These are phyloP conservation scores for Blastocystis sp. DNA, from an alignment of 352 stramenopile genomes.

Conservation along the genomic window DNA sequence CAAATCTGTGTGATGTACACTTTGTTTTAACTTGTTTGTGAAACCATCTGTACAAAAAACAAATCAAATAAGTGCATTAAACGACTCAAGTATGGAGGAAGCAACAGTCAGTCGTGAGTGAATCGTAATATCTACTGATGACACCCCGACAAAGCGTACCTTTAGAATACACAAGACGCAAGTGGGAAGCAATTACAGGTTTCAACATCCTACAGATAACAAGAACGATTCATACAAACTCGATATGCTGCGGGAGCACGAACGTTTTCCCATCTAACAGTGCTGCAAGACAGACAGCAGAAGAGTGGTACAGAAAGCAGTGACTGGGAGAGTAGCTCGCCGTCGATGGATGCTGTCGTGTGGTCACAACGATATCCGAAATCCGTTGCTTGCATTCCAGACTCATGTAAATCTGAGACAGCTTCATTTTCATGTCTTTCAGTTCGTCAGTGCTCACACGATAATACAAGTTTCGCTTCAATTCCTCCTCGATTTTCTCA, in stretches of 20 bases:
- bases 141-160: background rate
- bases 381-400: conserved; percentile 26
- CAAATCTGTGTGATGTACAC: background rate
- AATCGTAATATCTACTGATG: background rate
- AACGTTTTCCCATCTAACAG: conserved; percentile 45
- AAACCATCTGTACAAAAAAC: background rate
- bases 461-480: conserved; percentile 58
- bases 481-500: conserved; percentile 41
- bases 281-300: background rate
- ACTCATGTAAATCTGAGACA: conserved; percentile 11
- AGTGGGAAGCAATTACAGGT: background rate
- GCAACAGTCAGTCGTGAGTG: background rate
- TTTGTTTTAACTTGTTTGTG: background rate
- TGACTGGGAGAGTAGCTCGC: background rate
- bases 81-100: background rate
- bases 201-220: background rate
- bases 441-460: conserved; percentile 33
- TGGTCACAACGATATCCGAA: background rate
- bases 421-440: conserved; percentile 38
- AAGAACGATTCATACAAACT: background rate
- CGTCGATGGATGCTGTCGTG: background rate
- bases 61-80: conserved; percentile 17
- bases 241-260: conserved; percentile 25
- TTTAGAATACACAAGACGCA: conserved; percentile 1
- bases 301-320: background rate